These are phyloP conservation scores for Russula vinacea DNA, from an alignment of 768 basidiomycete genomes.

Conservation along the genomic window DNA sequence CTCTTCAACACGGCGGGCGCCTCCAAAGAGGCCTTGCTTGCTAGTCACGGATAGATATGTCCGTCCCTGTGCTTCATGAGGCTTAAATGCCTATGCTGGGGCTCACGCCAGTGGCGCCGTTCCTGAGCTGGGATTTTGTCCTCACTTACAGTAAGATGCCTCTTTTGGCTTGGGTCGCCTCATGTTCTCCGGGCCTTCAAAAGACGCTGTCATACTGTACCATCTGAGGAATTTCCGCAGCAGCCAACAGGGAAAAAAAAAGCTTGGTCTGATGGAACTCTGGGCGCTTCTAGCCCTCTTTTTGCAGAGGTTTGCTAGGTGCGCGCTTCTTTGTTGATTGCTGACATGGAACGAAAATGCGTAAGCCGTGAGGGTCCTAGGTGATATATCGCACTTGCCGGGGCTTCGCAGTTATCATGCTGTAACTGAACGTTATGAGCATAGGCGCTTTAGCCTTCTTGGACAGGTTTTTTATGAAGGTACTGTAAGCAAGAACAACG, in stretches of 20 bases:
- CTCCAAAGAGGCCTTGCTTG: neutral
- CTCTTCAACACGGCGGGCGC: neutral
- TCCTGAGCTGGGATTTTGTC: neutral
- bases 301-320: neutral
- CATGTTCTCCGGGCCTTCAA: slow-evolving; percentile 4
- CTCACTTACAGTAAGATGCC: neutral
- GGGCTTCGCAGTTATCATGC: neutral
- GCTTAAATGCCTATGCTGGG: neutral
- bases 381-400: neutral
- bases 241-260: neutral
- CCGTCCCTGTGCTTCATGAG: neutral
- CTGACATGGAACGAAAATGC: neutral
- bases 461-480: neutral
- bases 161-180: slow-evolving; percentile 2
- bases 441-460: neutral
- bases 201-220: neutral
- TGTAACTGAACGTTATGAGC: neutral
- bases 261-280: neutral
- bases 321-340: neutral
- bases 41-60: neutral
- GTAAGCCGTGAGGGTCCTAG: neutral
- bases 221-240: neutral
- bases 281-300: neutral
- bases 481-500: neutral
- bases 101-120: neutral